A percentile compares a stretch with the other conserved stretches of the same genome.
Evolutionary conservation across 805 yeast genomes (phyloP).

Genomic region (Metschnikowia reukaufii): DNA sequence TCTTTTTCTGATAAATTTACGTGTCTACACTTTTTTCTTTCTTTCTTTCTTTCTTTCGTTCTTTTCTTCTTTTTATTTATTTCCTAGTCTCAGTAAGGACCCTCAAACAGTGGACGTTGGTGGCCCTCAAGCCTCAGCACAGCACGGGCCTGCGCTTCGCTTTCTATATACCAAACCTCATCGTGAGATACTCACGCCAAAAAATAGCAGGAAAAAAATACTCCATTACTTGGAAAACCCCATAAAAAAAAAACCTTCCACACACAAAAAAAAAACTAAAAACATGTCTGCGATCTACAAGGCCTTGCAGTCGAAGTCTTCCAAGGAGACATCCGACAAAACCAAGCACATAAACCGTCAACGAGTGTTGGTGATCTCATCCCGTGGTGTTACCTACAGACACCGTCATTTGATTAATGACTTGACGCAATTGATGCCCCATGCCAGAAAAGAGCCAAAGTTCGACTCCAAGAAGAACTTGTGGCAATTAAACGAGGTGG

Average conservation of each 20-base stretch:
- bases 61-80: too few relatives aligned
- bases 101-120: too few relatives aligned
- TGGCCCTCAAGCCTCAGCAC: not conserved
- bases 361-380: constrained; percentile 82
- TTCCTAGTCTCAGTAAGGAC: too few relatives aligned
- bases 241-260: not conserved
- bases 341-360: constrained; percentile 77
- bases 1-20: too few relatives aligned
- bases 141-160: constrained; percentile 4
- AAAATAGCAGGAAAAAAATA: constrained; percentile 2
- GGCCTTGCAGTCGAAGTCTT: constrained; percentile 44
- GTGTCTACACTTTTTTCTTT: not conserved
- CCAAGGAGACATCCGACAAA: constrained; percentile 48
- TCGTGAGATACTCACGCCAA: constrained; percentile 8
- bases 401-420: constrained; percentile 93
- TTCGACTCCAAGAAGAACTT: constrained; percentile 89
- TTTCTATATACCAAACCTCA: constrained; percentile 19
- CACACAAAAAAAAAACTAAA: not conserved
- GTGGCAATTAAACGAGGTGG: constrained; percentile 88
- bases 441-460: constrained; percentile 94
- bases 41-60: not conserved
- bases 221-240: not conserved
- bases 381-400: constrained; percentile 92
- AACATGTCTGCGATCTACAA: constrained; percentile 47
- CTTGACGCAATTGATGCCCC: constrained; percentile 78